A percentile compares a stretch with the other conserved stretches of the same genome.
Evolutionary conservation across 148 eudicot species (phyloP).

Genomic region (Rhododendron molle): DNA sequence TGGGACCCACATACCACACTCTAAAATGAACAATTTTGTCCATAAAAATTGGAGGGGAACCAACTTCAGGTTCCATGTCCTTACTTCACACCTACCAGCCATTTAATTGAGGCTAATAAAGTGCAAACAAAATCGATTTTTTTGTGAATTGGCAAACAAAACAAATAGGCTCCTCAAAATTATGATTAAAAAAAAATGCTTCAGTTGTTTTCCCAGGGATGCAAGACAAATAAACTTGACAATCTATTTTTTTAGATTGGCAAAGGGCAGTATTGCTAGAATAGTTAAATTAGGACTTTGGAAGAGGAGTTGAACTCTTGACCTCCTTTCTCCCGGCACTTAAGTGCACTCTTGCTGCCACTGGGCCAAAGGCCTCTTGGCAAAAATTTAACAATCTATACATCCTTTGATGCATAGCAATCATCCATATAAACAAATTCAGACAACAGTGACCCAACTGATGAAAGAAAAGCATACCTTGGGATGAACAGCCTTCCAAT

Average conservation of each 20-base stretch:
- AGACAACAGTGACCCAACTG: background rate
- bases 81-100: background rate
- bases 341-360: too few species aligned
- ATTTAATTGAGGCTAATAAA: background rate
- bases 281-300: too few species aligned
- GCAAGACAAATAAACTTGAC: background rate
- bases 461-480: constrained; percentile 6
- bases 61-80: background rate
- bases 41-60: background rate
- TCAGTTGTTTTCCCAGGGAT: background rate
- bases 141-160: background rate
- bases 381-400: background rate
- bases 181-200: background rate
- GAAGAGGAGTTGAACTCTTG: too few species aligned
- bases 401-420: too few species aligned
- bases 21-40: background rate
- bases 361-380: background rate
- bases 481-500: background rate
- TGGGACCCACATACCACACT: background rate
- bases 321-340: background rate
- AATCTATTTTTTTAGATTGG: too few species aligned
- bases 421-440: background rate
- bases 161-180: background rate
- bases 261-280: too few species aligned
- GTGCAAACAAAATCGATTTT: too few species aligned